Base-by-base conservation (phyloP, 108 stramenopile species). In the Nitzschia sp. region DNA sequence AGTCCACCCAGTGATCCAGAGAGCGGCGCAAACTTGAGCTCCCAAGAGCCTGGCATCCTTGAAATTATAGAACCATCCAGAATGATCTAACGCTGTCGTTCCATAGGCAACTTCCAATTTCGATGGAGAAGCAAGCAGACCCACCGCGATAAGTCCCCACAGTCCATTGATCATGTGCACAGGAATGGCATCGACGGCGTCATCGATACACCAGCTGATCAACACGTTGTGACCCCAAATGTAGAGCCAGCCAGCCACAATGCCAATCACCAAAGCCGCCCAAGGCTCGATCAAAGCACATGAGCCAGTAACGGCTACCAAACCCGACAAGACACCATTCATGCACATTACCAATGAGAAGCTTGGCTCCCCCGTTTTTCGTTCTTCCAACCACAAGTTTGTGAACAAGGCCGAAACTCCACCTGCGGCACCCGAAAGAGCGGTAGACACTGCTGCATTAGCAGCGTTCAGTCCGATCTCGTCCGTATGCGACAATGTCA, bases 151-250 rank as follows among this genome's bases (percentile, higher is more conserved):
- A 45, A 91, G 33, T 45, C 97, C 97, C 96, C 96, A 97, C 17
- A 75, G 55, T n/a, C 97, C 97, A 67, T 80, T 66, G 30, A 81
- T 64, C 68, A 92, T 72, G 67, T 97, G 96, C 9, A 96, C 93
- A 3, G 97, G 94, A 52, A 94, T 85, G 44, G 96, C 97, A 69
- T 96, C 91, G 1, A 97, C 95, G 36, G 95, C 93, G 70, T 98
- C 97, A 72, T 98, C 97, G 55, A 98, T 80, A 19, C 80, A 34
- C 11, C 77, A 46, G 63, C 68, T 58, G 17, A 95, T 68, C 27
- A 98, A 73, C 11, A 83, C 63, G 16, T 65, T 53, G 50, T 84
- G 85, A 11, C 73, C 68, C 41, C 53, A 65, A 38, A 88, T 46
- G 77, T 96, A 98, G 4, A 97, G 34, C 65, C 79, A 60, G 1